phyloP scores from a whole-genome alignment of 345 rosid genomes.

The Rhizophora apiculata region DNA sequence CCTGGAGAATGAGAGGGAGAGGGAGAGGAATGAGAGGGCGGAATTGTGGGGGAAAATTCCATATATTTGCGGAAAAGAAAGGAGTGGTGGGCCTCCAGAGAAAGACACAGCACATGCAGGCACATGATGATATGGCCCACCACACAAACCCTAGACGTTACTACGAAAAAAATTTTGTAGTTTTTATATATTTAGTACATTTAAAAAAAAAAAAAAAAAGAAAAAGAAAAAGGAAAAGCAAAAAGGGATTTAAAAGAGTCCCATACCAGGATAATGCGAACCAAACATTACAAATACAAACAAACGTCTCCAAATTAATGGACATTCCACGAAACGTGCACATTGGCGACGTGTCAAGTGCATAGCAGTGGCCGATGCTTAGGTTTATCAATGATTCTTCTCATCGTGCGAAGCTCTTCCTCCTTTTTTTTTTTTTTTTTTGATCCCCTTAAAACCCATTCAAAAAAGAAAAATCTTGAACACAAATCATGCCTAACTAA shows the following conservation, averaged over 20 bases:
- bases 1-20: conserved; percentile 4
- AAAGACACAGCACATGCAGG: conserved; percentile 94
- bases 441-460: no score
- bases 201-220: neutral
- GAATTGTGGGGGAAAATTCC: conserved; percentile 18
- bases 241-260: conserved; percentile 3
- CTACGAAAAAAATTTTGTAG: neutral
- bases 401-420: no score
- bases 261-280: conserved; percentile 27
- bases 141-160: conserved; percentile 35
- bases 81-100: conserved; percentile 63
- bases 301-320: conserved; percentile 26
- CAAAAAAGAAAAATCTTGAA: no score
- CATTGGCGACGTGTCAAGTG: no score
- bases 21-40: conserved; percentile 16
- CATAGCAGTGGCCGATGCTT: no score
- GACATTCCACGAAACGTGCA: neutral
- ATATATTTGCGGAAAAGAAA: conserved; percentile 54
- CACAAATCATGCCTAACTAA: no score
- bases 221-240: no score
- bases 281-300: conserved; percentile 38
- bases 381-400: no score
- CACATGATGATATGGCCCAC: conserved; percentile 84
- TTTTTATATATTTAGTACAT: neutral
- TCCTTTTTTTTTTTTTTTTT: no score